Evolutionary conservation across 169 alveolate genomes (phyloP), one percentile per base, ranked within the genome.

Genomic region (Babesia divergens): DNA sequence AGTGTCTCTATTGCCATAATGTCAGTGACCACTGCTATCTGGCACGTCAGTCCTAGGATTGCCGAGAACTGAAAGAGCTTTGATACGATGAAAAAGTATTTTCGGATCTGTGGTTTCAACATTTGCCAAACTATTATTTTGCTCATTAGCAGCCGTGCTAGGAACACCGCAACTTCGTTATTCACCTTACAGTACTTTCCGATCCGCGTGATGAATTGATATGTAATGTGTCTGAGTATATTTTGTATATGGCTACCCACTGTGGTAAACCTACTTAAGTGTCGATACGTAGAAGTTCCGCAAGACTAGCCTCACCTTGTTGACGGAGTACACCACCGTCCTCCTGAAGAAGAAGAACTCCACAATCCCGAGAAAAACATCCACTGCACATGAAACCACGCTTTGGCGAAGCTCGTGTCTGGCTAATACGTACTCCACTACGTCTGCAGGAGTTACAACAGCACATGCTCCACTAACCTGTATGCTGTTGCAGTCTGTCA

Each of bases 141-240:
- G 52, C 71, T 77, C 2, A 77, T 28, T n/a, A 77, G 32, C 22
- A 77, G 71, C 47, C 65, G 26, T 14, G 86, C 53, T 18, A 77
- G 42, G 31, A 72, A 66, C 44, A 59, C 59, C 20, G 82, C 75
- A 14, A 77, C 75, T 49, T 77, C 86, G 50, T 77, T 64, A 52
- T 67, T 77, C 44, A 77, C 56, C 67, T 77, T 77, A 44, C 75
- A 53, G 52, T 77, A 60, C 31, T 62, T 59, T 26, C 75, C 75
- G 50, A 77, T 65, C 28, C 70, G 32, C 58, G 42, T 65, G 28
- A 82, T 49, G 31, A 55, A 44, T 50, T 51, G 26, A 35, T 66
- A 77, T 24, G 71, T 55, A 14, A 56, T 26, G 20, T 52, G 37
- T 49, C 86, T 77, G 65, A 2, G 34, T n/a, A 1, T 2, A 3